Base-by-base conservation (phyloP, 2,329 filamentous ascomycete species). In the Exutisphaerella laricina region DNA sequence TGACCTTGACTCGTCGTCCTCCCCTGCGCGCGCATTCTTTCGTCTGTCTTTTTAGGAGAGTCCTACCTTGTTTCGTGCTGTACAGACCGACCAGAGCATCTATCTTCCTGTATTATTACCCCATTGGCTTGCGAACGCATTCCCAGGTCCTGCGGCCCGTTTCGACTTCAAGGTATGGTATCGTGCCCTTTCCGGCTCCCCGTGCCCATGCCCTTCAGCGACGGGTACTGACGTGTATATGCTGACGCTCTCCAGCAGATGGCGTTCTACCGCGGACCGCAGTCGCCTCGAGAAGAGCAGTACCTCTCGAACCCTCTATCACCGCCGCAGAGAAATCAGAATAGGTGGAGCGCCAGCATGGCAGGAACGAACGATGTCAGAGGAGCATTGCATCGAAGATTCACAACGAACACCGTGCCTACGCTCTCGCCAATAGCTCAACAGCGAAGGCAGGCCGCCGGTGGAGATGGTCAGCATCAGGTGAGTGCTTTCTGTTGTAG, bases 351-450 rank as follows among this genome's bases (percentile, higher is more conserved):
- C 37, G 57, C 53, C 16, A 53, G 56, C 35, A 59, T 60, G 53
- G 49, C 48, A 7, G 52, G 73, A 81, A 64, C 73, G 71, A 51
- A 79, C 65, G 87, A 94, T 62, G 77, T 78, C 54, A 82, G 89
- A 66, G 79, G 80, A 51, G 82, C 81, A 57, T 74, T 97, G 63
- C 87, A 89, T 67, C 83, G 90, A 61, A 84, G 90, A 62, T 97
- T 97, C 70, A 97, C 90, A 51, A 92, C 89, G 45, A 94, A 73
- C 58, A 95, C 70, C 82, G 86, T 69, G 76, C 87, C 68, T 77
- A 88, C 75, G 72, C 68, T 89, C 61, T 73, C 71, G 39, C 70
- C 75, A 45, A 73, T 73, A 59, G 77, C 74, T 34, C 74, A 78
- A 62, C 70, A 75, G 57, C 64, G 73, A 40, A 64, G 69, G 46